Percentiles rank a stretch among this genome's conserved stretches.
Conservation (phyloP, 768 basidiomycete genomes). For the Postia placenta region DNA sequence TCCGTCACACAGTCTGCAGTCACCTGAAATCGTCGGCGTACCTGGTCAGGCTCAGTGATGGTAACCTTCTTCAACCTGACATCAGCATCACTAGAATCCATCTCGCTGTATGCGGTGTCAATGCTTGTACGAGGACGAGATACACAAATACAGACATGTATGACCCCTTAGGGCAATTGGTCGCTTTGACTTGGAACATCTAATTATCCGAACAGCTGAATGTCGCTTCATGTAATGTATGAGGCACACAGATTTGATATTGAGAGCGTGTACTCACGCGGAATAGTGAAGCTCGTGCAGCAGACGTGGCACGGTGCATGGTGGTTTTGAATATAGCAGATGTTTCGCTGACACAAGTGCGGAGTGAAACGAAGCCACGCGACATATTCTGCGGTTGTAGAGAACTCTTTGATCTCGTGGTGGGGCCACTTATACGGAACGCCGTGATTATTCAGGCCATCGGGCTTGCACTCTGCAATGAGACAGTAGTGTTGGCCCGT, state of each 20-base stretch:
- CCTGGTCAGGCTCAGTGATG: neutral
- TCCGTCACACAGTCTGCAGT: too few species aligned
- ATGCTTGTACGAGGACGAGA: neutral
- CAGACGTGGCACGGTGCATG: neutral
- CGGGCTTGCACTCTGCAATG: neutral
- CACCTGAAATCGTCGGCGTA: neutral
- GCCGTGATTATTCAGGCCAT: neutral
- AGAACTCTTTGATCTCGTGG: neutral
- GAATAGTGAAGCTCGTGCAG: too few species aligned
- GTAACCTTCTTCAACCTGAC: neutral
- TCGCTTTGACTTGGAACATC: neutral
- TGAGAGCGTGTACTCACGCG: too few species aligned
- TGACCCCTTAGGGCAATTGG: neutral
- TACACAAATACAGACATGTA: neutral
- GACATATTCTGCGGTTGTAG: neutral
- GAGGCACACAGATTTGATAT: neutral
- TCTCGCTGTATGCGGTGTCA: neutral
- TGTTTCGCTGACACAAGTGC: too few species aligned
- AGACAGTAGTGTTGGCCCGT: neutral
- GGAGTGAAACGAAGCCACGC: neutral
- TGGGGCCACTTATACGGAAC: neutral
- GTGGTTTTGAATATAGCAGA: too few species aligned
- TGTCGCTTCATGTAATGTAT: neutral
- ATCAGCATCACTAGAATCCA: neutral
- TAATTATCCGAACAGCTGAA: neutral